Evolutionary conservation across 306 rosid species (phyloP).

Genomic region (Medicago truncatula): MtrunA17r5.0-ANR NC_053043.1:34585001-34585500

Average conservation of each 20-base stretch:
- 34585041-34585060: constrained; percentile 18
- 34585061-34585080: neutral
- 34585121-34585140: too few relatives aligned
- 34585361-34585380: neutral
- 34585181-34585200: too few relatives aligned
- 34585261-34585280: too few relatives aligned
- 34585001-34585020: neutral
- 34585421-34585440: neutral
- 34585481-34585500: constrained; percentile 12
- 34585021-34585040: neutral
- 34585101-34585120: too few relatives aligned
- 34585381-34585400: constrained; percentile 1
- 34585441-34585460: too few relatives aligned
- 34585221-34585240: too few relatives aligned
- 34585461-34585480: too few relatives aligned
- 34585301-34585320: constrained; percentile 18
- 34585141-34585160: too few relatives aligned
- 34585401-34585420: neutral
- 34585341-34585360: neutral
- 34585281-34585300: neutral
- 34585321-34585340: neutral
- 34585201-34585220: too few relatives aligned
- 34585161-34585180: too few relatives aligned
- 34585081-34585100: too few relatives aligned
- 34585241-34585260: too few relatives aligned